Percentiles rank a stretch among this genome's conserved stretches.
Evolutionary conservation across 352 stramenopile species (phyloP).

Genomic region (Globisporangium lucens): DNA sequence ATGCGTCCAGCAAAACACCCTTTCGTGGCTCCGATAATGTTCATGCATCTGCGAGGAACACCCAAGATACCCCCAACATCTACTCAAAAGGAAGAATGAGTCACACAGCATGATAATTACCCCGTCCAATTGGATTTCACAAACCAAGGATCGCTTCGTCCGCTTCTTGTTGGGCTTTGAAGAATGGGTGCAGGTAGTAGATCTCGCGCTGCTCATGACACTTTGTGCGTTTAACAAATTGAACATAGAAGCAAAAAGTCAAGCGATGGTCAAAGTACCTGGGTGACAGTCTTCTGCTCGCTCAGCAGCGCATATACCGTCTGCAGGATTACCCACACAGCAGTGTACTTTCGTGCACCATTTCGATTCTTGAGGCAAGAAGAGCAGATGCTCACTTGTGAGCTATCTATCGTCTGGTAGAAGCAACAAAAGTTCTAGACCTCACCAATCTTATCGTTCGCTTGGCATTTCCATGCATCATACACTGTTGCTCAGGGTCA

Average conservation of each 20-base stretch:
- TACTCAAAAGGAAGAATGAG: slow-evolving; percentile 16
- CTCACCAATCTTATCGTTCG: slow-evolving; percentile 60
- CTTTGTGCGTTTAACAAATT: neutral
- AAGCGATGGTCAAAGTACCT: slow-evolving; percentile 31
- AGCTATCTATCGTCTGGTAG: neutral
- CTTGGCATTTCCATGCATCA: slow-evolving; percentile 57
- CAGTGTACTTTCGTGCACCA: slow-evolving; percentile 77
- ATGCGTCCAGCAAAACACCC: slow-evolving; percentile 66
- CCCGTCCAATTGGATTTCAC: neutral
- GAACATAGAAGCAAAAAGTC: neutral
- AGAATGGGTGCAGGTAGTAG: slow-evolving; percentile 86
- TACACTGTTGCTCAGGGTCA: slow-evolving; percentile 43
- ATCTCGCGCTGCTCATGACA: slow-evolving; percentile 52
- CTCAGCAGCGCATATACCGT: slow-evolving; percentile 64
- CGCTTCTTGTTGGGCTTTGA: slow-evolving; percentile 73
- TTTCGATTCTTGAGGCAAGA: slow-evolving; percentile 34
- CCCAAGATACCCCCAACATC: slow-evolving; percentile 70
- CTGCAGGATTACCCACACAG: slow-evolving; percentile 80
- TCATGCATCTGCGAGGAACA: slow-evolving; percentile 64
- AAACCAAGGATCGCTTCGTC: slow-evolving; percentile 82
- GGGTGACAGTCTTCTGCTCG: slow-evolving; percentile 79
- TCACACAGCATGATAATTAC: too few relatives aligned
- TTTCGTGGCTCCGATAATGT: slow-evolving; percentile 84
- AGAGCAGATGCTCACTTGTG: neutral
- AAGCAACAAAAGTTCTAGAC: neutral